Percentiles rank a stretch among this genome's conserved stretches.
phyloP scores from a whole-genome alignment of 208 protist genomes.

The Endotrypanum monterogeii region DNA sequence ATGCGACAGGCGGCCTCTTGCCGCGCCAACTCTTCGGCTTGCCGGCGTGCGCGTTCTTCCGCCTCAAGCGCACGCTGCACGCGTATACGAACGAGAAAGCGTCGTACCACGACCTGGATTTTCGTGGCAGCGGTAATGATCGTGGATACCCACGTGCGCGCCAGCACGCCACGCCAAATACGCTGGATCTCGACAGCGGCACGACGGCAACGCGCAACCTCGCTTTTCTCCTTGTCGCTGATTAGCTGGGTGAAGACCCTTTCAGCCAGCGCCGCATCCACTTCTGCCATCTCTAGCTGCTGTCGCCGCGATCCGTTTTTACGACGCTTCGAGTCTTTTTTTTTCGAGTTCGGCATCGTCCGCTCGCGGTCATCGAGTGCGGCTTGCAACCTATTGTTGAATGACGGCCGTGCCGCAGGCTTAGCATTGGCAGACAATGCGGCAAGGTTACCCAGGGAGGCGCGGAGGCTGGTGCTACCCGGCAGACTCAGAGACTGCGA shows the following conservation, averaged over 20 bases:
- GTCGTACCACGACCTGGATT: conserved; percentile 68
- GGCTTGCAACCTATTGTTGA: conserved; percentile 11
- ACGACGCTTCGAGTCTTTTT: conserved; percentile 24
- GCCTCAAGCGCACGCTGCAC: conserved; percentile 41
- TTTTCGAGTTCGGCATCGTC: conserved; percentile 27
- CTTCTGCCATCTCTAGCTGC: conserved; percentile 49
- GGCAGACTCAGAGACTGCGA: not conserved
- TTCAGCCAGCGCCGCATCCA: conserved; percentile 63
- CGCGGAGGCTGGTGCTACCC: not conserved
- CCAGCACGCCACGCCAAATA: conserved; percentile 77
- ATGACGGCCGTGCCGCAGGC: conserved; percentile 8
- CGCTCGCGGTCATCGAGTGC: conserved; percentile 16
- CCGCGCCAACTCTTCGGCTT: conserved; percentile 38
- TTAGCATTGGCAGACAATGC: not conserved
- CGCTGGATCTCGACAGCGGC: conserved; percentile 75
- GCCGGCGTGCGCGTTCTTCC: conserved; percentile 31
- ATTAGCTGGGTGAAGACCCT: conserved; percentile 73
- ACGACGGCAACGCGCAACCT: conserved; percentile 49
- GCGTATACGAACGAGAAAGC: conserved; percentile 50
- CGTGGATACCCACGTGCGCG: conserved; percentile 53
- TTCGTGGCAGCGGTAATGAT: conserved; percentile 46
- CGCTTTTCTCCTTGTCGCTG: conserved; percentile 63
- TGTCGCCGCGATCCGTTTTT: conserved; percentile 31
- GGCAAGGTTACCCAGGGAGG: conserved; percentile 3
- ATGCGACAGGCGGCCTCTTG: conserved; percentile 53